phyloP scores from a whole-genome alignment of 176 grass and related monocot species.

The Carex pumila region DNA sequence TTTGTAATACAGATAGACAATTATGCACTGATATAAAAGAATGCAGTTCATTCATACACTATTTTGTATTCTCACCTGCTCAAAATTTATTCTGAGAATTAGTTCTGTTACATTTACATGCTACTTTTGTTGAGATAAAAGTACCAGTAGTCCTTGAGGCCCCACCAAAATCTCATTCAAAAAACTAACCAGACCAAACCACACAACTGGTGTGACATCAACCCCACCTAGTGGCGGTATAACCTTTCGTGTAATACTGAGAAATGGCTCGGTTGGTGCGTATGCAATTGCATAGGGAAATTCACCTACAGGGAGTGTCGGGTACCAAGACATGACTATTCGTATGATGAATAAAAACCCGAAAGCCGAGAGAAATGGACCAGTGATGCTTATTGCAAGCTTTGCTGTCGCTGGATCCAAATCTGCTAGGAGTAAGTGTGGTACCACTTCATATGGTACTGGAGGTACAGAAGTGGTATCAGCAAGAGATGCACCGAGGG shows the following conservation, averaged over 20 bases:
- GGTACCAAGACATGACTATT: conserved; percentile 98
- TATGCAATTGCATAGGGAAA: conserved; percentile 89
- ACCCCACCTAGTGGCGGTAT: conserved; percentile 90
- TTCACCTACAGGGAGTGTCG: conserved; percentile 56
- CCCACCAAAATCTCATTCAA: conserved; percentile 85
- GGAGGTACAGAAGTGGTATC: not conserved
- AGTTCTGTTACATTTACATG: not conserved
- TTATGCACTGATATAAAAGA: not conserved
- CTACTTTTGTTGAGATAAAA: conserved; percentile 67
- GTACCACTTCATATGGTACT: not conserved
- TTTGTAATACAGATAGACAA: not conserved
- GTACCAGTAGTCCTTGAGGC: conserved; percentile 67
- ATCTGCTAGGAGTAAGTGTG: conserved; percentile 28
- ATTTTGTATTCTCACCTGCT: not conserved
- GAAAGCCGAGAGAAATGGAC: conserved; percentile 66
- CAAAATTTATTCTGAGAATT: not conserved
- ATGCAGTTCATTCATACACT: not conserved
- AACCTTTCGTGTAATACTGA: conserved; percentile 45
- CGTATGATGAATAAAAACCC: conserved; percentile 72
- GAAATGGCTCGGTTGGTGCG: conserved; percentile 79
- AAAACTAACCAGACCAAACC: conserved; percentile 95
- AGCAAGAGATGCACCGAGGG: not conserved
- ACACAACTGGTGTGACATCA: conserved; percentile 91
- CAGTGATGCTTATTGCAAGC: conserved; percentile 36
- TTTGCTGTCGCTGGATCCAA: conserved; percentile 63